Base-by-base conservation (phyloP, 2,329 filamentous ascomycete genomes). In the Apiospora rasikravindrae region DNA sequence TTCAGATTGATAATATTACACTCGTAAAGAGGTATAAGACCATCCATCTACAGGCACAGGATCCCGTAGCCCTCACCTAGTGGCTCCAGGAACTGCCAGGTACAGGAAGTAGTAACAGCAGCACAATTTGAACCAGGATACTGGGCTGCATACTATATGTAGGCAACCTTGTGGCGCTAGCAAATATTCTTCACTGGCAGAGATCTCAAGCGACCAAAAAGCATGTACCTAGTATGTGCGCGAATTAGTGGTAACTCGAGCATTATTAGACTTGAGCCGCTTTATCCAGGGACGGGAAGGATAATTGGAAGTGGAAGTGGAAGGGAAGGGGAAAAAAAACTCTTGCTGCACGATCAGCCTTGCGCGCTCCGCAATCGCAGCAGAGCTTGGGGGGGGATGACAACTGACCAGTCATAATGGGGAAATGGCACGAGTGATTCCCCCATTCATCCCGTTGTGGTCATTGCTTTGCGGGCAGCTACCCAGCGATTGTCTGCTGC, bases 281-380 rank as follows among this genome's bases (percentile, higher is more conserved):
- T 57, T 57, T 19, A 57, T 16, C 51, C 51, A 57, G 51, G 26
- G 26, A 33, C 51, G 51, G 51, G 51, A 57, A 26, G 11, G 16
- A 22, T 16, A 45, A 45, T 6, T 19, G 44, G 44, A 53, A 16
- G 51, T 13, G 24, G 24, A 29, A 26, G n/a, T 13, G 19, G 6
- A 51, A 22, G 8, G 16, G 29, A 64, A n/a, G 24, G 24, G 11
- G 22, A 40, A 40, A 64, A 40, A 64, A 64, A 64, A 40, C 22
- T 64, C 33, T 64, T 40, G 57, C 33, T 40, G 53, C 53, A 37
- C 19, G 57, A 64, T 64, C 57, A 64, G 57, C 57, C 57, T 64
- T 40, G 33, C 57, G 33, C 19, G 57, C 57, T 64, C 57, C 57
- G 57, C 33, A 64, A 64, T 64, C 57, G 57, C 57, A 64, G 33